Percentiles rank a stretch among this genome's conserved stretches.
Conservation (phyloP, 371 early-diverging fungal genomes). For the Lichtheimia hyalospora region DNA sequence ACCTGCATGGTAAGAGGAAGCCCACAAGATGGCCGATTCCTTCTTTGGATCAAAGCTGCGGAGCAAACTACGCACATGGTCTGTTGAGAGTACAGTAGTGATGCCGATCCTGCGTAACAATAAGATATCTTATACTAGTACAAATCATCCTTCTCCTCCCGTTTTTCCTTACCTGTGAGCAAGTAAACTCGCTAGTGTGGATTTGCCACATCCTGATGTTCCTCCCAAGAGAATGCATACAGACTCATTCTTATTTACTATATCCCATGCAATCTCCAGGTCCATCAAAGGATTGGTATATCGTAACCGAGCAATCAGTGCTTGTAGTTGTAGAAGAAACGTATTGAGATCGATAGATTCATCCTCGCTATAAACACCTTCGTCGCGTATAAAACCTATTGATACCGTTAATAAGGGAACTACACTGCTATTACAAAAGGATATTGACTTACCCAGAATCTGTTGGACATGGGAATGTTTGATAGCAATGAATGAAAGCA, state of each 20-base stretch:
- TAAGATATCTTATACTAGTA: too few species aligned
- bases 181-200: constrained; percentile 34
- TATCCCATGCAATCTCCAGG: constrained; percentile 28
- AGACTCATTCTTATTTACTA: constrained; percentile 25
- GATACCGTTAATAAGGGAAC: neutral
- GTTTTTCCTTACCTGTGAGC: constrained; percentile 18
- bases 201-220: constrained; percentile 37
- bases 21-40: constrained; percentile 25
- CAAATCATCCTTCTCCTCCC: too few species aligned
- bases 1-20: constrained; percentile 38
- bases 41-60: constrained; percentile 35
- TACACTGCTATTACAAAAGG: neutral
- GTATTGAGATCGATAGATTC: neutral
- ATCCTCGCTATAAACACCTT: neutral
- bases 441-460: constrained; percentile 17
- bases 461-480: constrained; percentile 26
- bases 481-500: constrained; percentile 26
- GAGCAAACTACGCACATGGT: constrained; percentile 36
- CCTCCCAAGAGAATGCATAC: constrained; percentile 39
- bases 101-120: constrained; percentile 25
- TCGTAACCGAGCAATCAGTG: constrained; percentile 10
- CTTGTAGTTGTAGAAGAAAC: constrained; percentile 10
- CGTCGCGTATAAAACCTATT: too few species aligned
- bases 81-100: constrained; percentile 38
- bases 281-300: constrained; percentile 26